These are phyloP conservation scores for Candida awuae DNA, from an alignment of 805 yeast species.

Conservation along the genomic window DNA sequence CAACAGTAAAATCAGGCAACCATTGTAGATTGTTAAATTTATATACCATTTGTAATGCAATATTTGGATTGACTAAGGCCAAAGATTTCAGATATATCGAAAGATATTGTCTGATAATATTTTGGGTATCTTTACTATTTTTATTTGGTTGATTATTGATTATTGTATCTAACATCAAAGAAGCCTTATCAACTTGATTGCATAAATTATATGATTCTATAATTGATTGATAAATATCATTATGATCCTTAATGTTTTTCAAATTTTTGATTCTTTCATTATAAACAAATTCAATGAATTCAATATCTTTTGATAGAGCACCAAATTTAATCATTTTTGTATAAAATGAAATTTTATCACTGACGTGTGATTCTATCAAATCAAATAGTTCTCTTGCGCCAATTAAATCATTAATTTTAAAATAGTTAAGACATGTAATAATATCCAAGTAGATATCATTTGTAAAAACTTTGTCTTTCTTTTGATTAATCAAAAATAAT, in stretches of 20 bases:
- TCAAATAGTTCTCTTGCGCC: constrained; percentile 14
- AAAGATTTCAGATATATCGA: constrained; percentile 25
- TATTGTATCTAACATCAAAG: constrained; percentile 49
- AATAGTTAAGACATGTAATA: constrained; percentile 22
- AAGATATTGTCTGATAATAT: constrained; percentile 17
- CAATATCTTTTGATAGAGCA: constrained; percentile 30
- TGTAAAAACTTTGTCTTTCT: constrained; percentile 14
- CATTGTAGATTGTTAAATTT: constrained; percentile 25
- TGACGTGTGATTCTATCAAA: constrained; percentile 13
- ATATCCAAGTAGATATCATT: constrained; percentile 19
- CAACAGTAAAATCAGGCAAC: constrained; percentile 30
- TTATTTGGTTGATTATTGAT: constrained; percentile 25
- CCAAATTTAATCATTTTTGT: constrained; percentile 34
- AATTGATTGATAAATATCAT: constrained; percentile 41
- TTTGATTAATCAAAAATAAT: constrained; percentile 30
- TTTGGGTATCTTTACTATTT: constrained; percentile 8
- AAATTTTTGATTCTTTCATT: constrained; percentile 7
- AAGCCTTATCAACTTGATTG: constrained; percentile 42
- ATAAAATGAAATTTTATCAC: constrained; percentile 24
- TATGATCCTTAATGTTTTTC: constrained; percentile 28
- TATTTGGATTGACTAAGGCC: constrained; percentile 19
- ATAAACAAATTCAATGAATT: constrained; percentile 33
- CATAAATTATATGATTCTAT: constrained; percentile 46
- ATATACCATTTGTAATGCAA: constrained; percentile 21
- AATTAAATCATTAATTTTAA: constrained; percentile 17